Base-by-base conservation (phyloP, 495 filamentous ascomycete species). In the Penicillium arizonense region DNA sequence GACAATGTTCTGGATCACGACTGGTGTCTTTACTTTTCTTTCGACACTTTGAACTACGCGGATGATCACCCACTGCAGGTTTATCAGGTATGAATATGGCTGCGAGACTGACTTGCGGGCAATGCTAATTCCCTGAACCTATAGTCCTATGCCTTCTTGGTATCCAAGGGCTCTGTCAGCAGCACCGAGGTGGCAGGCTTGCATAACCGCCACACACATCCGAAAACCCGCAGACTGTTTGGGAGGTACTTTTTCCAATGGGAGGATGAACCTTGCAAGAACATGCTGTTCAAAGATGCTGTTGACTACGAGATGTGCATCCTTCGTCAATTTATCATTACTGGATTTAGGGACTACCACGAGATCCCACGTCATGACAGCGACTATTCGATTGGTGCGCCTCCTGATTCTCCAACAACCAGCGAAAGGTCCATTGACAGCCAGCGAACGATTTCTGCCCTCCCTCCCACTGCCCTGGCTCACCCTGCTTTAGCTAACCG, bases 11-110 rank as follows among this genome's bases (percentile, higher is more conserved):
- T 59, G 13, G 41, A 40, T 3, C 54, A 59, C 5, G 48, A 55
- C 3, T 55, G 57, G 26, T 64, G 65, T 24, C 50, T 58, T 0
- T 55, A 39, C 1, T 63, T 63, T 44, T 56, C 63, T 2, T 66
- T 61, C 30, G 63, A 66, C 36, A 54, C 60, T 1, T 24, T 63
- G 12, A 58, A 34, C 36, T 61, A 55, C 35, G 3, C 55, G 8
- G 32, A 32, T 2, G 38, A 38, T 2, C 35, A 46, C 13, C 10
- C 37, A 10, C 0, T 35, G 7, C 3, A 14, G 2, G 20, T 38
- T 1, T 18, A 55, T n/a, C 26, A 43, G 47, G 58, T 58, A 58
- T 47, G 3, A 4, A 16, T 20, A 4, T 26, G 0, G 18, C 8
- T n/a, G 23, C 16, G 23, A 32, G 3, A 13, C 12, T 30, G 3